Base-by-base conservation (phyloP, 495 filamentous ascomycete species). In the Podospora comata region DNA sequence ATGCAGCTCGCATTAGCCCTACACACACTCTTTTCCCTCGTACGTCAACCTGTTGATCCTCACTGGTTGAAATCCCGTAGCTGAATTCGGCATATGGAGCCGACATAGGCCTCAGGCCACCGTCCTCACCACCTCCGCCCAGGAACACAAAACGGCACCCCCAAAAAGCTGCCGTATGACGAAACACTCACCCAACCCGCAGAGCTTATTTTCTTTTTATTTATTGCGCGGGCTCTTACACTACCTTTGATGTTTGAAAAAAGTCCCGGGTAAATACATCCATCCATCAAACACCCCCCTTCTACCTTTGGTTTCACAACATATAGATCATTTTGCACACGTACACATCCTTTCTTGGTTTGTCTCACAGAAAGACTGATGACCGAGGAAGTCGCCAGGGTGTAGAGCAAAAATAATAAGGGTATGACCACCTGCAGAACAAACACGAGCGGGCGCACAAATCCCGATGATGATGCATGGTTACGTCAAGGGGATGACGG, bases 1-100 rank as follows among this genome's bases (percentile, higher is more conserved):
- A 32, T 56, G 62, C 62, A 65, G 61, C 67, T 58, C 55, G 34
- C 62, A 60, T 54, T 27, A 27, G 57, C 60, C 55, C 61, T 6
- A 23, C 60, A 27, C 2, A 11, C 39, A 39, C 23, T 23, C 23
- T 23, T 23, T 23, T 32, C 5, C 30, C 39, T 48, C 39, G 13
- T 48, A 48, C 13, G 39, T 48, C 39, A 48, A 48, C 39, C 39
- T 48, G 39, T 48, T 48, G 39, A 26, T 28, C 26, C 23, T 61
- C 59, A 61, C 59, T 61, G 59, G 59, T 28, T 26, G 32, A 19
- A 61, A 61, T 6, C 30, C 16, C 16, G 23, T 15, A 18, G 23
- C 59, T 61, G 11, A 26, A 61, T 61, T 1, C 16, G 30, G 59
- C 59, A 61, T 28, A 18, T 28, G 16, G 59, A 61, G 59, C 59